Evolutionary conservation across 345 rosid genomes (phyloP), one percentile per base, ranked within the genome.

Genomic region (Dimocarpus longan): DNA sequence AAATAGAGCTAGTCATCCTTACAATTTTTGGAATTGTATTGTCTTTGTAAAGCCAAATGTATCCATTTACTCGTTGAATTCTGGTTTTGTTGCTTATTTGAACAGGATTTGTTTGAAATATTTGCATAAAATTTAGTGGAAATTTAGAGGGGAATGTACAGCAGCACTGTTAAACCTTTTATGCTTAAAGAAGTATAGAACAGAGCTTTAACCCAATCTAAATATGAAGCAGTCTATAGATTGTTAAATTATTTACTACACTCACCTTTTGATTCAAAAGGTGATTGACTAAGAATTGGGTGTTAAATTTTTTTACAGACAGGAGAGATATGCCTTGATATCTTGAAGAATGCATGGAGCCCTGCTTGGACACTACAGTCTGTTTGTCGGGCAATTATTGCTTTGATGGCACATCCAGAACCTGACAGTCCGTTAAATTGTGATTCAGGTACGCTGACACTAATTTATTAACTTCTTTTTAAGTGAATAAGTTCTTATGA

Each of bases 321-420:
- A 0, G 98, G 99, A 46, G 99, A 96, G 83, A 94, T 96, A 84
- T 96, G 98, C 79, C 93, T 96, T 65, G 99, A 96, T 80, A 94
- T 96, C 80, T 88, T 96, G 93, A 97, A 97, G 90, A 97, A 92
- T 80, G 98, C 99, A 37, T 97, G 98, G 99, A 96, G 97, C 79
- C 98, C 99, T 1, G 98, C 99, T n/a, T 96, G 99, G 98, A 96
- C 98, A 5, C 94, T 94, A 76, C 98, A 96, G 84, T 96, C 98
- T 54, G 99, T 97, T 72, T 97, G 98, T 84, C 92, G 96, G 85
- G 99, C 98, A 22, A 93, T 96, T 83, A 94, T 96, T 62, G 98
- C 98, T 76, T 83, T 96, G 88, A 94, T 96, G 98, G 99, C 98
- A 65, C 98, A 96, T 78, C 99, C 98, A 22, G 98, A 96, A 79